Base-by-base conservation (phyloP, 2,329 filamentous ascomycete species). In the Monilinia laxa region DNA sequence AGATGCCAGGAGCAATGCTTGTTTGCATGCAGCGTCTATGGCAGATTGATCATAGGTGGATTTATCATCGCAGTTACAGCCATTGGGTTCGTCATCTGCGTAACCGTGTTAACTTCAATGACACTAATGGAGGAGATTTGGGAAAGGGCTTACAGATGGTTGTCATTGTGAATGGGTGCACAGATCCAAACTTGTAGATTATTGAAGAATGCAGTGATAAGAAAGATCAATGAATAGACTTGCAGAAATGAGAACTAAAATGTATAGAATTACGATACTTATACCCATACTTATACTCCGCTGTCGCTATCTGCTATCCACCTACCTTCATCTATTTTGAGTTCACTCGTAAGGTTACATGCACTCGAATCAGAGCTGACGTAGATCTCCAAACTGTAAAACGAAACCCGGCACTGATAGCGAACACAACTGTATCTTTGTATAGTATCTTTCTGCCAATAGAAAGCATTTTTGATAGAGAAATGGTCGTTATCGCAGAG, bases 1-100 rank as follows among this genome's bases (percentile, higher is more conserved):
- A 25, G 73, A 74, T 20, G 73, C 73, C 0, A 75, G 70, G 28
- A 62, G 12, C 4, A 74, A 68, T 12, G 72, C 75, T 65, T 74
- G 68, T 16, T 70, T 67, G 47, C 72, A 74, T 23, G 72, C 72
- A 23, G 64, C 62, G 45, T 75, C 71, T 69, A 75, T 75, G 45
- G 69, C 69, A 35, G 68, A 55, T 55, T 69, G 62, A 35, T 68
- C 68, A 68, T 76, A 75, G 57, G 65, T 65, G n/a, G 70, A 70
- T 31, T 70, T 68, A 54, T 70, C 70, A 38, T 69, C 70, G 63
- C 71, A 72, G 57, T 73, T 72, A 53, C 70, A 72, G 51, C 70
- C 68, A 12, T 60, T 67, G 23, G 71, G 71, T 28, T 70, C 68
- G 25, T 70, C 70, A 16, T 72, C 70, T 71, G 14, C 6, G 31